phyloP scores from a whole-genome alignment of 2,329 filamentous ascomycete genomes.

The Calonectria honghensis region DNA sequence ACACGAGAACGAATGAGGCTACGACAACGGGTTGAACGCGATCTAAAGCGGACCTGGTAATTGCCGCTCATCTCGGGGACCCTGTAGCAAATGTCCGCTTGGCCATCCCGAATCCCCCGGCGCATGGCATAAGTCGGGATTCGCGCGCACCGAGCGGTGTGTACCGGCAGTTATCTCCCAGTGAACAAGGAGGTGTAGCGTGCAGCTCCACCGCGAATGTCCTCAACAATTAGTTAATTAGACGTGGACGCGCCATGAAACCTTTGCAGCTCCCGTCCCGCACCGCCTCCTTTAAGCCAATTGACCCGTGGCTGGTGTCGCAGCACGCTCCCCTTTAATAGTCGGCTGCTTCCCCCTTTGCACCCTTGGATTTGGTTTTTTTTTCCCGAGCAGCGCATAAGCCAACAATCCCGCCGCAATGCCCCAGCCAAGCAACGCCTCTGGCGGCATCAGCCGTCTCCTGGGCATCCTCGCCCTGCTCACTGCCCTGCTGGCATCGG shows the following conservation, averaged over 20 bases:
- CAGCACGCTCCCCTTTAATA: neutral
- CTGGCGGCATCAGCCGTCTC: conserved; percentile 59
- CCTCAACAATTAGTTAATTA: conserved; percentile 44
- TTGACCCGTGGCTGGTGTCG: conserved; percentile 37
- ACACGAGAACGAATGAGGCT: conserved; percentile 52
- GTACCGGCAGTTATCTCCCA: conserved; percentile 47
- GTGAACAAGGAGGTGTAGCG: conserved; percentile 34
- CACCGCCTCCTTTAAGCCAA: conserved; percentile 35
- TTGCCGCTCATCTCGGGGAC: conserved; percentile 40
- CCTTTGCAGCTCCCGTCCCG: neutral
- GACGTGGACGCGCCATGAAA: conserved; percentile 17
- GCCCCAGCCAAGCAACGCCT: conserved; percentile 39
- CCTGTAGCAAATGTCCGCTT: conserved; percentile 31
- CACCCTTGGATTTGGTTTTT: neutral
- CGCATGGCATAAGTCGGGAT: conserved; percentile 52
- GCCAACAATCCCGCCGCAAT: conserved; percentile 15
- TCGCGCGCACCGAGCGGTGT: conserved; percentile 55
- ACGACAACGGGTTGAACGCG: conserved; percentile 14
- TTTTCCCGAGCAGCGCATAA: neutral
- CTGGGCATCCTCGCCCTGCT: conserved; percentile 72
- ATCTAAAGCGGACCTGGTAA: conserved; percentile 36
- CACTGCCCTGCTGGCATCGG: conserved; percentile 71
- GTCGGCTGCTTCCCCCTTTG: neutral
- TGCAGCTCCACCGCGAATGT: conserved; percentile 30
- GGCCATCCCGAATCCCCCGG: conserved; percentile 30